A percentile compares a stretch with the other conserved stretches of the same genome.
These are phyloP conservation scores for Pogostemon cablin DNA, from an alignment of 257 asterid species.

Conservation along the genomic window DNA sequence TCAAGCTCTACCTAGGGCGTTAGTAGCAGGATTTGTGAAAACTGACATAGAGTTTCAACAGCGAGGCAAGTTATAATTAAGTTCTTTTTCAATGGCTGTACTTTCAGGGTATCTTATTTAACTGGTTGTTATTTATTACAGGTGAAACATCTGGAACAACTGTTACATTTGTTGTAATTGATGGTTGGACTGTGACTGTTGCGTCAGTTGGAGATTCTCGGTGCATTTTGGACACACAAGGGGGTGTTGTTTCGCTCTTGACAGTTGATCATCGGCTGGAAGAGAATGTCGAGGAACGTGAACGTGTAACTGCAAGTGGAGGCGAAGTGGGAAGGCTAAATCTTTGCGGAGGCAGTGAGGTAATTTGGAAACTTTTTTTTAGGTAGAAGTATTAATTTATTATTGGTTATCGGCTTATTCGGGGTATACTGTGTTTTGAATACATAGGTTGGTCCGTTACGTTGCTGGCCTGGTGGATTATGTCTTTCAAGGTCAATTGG, in stretches of 20 bases:
- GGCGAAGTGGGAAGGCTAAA: slow-evolving; percentile 97
- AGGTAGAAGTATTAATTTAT: background rate
- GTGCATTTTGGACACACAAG: slow-evolving; percentile 91
- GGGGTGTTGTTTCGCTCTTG: slow-evolving; percentile 84
- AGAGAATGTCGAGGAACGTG: slow-evolving; percentile 92
- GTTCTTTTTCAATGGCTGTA: slow-evolving; percentile 3
- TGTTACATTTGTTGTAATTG: slow-evolving; percentile 91
- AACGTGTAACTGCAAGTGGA: slow-evolving; percentile 98
- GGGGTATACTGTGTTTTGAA: slow-evolving; percentile 21
- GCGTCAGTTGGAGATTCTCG: slow-evolving; percentile 99
- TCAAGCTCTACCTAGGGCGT: slow-evolving; percentile 91
- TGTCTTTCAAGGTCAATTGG: slow-evolving; percentile 99
- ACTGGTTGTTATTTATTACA: slow-evolving; percentile 39
- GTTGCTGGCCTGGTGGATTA: slow-evolving; percentile 99
- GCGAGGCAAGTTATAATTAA: slow-evolving; percentile 46
- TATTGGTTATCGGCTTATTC: background rate
- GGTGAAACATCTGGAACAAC: slow-evolving; percentile 99
- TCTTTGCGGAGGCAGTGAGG: slow-evolving; percentile 92
- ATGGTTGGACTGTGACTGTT: slow-evolving; percentile 97
- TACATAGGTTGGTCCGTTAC: slow-evolving; percentile 92
- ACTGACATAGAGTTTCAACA: slow-evolving; percentile 96
- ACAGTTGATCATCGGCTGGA: slow-evolving; percentile 96
- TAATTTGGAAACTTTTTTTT: slow-evolving; percentile 28
- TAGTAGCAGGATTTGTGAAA: slow-evolving; percentile 97
- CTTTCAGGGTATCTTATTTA: slow-evolving; percentile 31